Percentiles rank a stretch among this genome's conserved stretches.
Conservation (phyloP, 2,329 filamentous ascomycete species). For the Fusarium longipes region DNA sequence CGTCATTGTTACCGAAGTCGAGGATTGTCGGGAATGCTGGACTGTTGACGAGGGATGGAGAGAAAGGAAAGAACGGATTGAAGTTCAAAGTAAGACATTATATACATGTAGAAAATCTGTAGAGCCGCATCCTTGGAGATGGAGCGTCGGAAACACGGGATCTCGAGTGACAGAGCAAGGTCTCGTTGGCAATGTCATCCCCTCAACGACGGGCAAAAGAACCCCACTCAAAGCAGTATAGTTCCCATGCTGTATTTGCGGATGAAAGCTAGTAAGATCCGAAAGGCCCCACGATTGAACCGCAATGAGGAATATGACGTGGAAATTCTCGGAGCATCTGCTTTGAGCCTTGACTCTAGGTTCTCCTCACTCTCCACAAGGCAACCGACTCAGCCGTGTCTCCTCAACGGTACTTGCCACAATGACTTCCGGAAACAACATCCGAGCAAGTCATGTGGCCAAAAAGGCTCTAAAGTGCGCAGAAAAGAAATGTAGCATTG, state of each 20-base stretch:
- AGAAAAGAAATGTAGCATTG: conserved; percentile 17
- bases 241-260: not conserved
- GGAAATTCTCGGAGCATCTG: conserved; percentile 23
- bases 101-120: conserved; percentile 1
- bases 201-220: not conserved
- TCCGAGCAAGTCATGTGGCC: conserved; percentile 10
- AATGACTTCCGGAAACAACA: not conserved
- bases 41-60: conserved; percentile 8
- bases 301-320: not conserved
- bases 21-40: not conserved
- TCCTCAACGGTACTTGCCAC: not conserved
- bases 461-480: not conserved
- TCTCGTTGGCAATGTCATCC: not conserved
- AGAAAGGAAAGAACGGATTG: not conserved
- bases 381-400: not conserved
- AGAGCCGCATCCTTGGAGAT: not conserved
- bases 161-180: not conserved
- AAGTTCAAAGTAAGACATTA: conserved; percentile 2
- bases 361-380: not conserved
- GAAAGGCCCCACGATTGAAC: not conserved
- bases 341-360: conserved; percentile 5
- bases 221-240: not conserved
- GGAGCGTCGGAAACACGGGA: conserved; percentile 32
- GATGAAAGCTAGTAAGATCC: conserved; percentile 6
- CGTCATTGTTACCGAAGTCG: conserved; percentile 23